These are phyloP conservation scores for Parachaetomium inaequale DNA, from an alignment of 495 filamentous ascomycete genomes.

Conservation along the genomic window DNA sequence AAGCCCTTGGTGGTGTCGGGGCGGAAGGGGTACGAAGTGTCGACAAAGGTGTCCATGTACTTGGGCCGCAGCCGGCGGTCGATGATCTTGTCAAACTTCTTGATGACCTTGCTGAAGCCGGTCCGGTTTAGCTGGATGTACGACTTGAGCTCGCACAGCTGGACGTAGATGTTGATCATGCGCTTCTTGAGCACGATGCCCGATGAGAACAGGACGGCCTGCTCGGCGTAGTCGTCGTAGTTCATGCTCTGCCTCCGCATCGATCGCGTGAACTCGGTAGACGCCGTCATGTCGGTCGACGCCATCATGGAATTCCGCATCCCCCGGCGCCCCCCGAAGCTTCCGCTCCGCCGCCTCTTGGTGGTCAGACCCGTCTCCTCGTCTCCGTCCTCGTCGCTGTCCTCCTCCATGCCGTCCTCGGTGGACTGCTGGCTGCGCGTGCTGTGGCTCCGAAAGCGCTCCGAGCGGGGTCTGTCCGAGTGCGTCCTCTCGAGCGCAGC, in stretches of 20 bases:
- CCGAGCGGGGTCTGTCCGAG: neutral
- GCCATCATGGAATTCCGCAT: constrained; percentile 37
- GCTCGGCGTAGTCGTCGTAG: constrained; percentile 73
- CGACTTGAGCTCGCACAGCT: constrained; percentile 91
- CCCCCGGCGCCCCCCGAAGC: constrained; percentile 37
- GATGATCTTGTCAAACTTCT: constrained; percentile 98
- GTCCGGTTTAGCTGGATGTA: constrained; percentile 96
- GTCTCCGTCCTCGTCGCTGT: constrained; percentile 67
- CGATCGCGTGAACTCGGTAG: constrained; percentile 44
- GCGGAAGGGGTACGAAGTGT: constrained; percentile 71
- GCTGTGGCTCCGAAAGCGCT: constrained; percentile 34
- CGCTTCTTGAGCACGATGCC: constrained; percentile 89
- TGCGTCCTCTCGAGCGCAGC: constrained; percentile 23
- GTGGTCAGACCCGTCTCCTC: constrained; percentile 56
- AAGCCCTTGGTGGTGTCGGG: constrained; percentile 64
- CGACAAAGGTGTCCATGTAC: constrained; percentile 72
- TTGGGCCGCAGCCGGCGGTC: constrained; percentile 69
- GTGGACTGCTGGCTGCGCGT: constrained; percentile 43
- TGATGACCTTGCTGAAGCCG: constrained; percentile 90
- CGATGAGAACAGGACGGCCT: constrained; percentile 69
- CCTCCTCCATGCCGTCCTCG: constrained; percentile 48
- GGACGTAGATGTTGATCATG: constrained; percentile 80
- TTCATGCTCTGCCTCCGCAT: constrained; percentile 53
- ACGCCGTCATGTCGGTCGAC: constrained; percentile 27
- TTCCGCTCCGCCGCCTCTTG: constrained; percentile 30